Percentiles rank a stretch among this genome's conserved stretches.
Evolutionary conservation across 2,329 filamentous ascomycete species (phyloP).

Genomic region (Madurella mycetomatis): DNA sequence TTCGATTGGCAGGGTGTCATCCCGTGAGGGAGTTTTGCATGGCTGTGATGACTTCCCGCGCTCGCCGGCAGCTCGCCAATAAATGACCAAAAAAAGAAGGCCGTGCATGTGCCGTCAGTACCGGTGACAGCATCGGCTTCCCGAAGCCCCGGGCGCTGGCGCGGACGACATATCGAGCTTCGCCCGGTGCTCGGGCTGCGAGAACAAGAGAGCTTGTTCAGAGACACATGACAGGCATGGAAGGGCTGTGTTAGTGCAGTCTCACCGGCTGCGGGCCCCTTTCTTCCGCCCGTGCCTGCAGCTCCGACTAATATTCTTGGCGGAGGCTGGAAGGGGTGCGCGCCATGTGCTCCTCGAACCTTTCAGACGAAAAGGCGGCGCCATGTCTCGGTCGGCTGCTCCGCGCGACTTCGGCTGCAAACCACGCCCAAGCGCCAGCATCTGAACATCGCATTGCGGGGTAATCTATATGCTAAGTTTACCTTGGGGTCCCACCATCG

Average conservation of each 20-base stretch:
- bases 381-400: conserved; percentile 20
- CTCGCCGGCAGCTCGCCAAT: conserved; percentile 16
- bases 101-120: neutral
- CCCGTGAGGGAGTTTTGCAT: conserved; percentile 27
- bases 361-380: conserved; percentile 7
- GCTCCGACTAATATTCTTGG: conserved; percentile 7
- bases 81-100: conserved; percentile 8
- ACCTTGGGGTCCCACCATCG: conserved; percentile 5
- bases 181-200: neutral
- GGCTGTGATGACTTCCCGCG: conserved; percentile 19
- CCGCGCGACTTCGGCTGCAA: conserved; percentile 10
- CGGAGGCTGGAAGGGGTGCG: neutral
- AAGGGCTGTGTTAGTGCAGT: neutral
- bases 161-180: neutral
- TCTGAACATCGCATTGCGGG: conserved; percentile 8
- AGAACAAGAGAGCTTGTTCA: neutral
- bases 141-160: neutral
- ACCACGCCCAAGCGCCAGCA: neutral
- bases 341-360: neutral
- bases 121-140: conserved; percentile 2
- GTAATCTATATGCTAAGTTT: conserved; percentile 6
- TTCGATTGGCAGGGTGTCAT: conserved; percentile 27
- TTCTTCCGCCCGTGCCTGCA: conserved; percentile 1
- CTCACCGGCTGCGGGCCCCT: neutral
- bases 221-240: neutral